Base-by-base conservation (phyloP, 2,329 filamentous ascomycete genomes). In the Clarireedia paspali region DNA sequence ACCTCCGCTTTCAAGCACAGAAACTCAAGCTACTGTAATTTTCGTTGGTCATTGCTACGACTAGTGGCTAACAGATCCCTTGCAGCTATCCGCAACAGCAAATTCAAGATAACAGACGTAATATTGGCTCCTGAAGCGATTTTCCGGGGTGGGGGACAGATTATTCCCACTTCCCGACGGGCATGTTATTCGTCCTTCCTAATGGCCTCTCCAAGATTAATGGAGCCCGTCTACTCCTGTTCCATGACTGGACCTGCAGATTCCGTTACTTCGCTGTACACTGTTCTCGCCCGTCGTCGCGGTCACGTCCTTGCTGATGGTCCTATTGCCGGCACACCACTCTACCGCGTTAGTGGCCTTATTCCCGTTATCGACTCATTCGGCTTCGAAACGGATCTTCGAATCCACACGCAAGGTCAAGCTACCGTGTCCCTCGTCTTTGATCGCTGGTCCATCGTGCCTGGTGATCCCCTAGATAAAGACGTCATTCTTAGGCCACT, bases 331-430 rank as follows among this genome's bases (percentile, higher is more conserved):
- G 94, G 94, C 24, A 97, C 94, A 9, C 94, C 92, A 4, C 80
- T 99, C 10, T 97, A 96, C 73, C 87, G 88, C 23, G 91, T 96
- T 53, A 88, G 86, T 66, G 94, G 94, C 3, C 78, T 97, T 50
- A 84, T 99, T 55, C 94, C 94, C 9, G 94, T 97, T 58, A 96
- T 99, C 68, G 94, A 99, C 75, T 91, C 86, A 30, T 99, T 99
- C 68, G 94, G 94, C 20, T 97, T 99, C 72, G 94, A 99, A 76
- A 97, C 94, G 14, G 94, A 99, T 74, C 78, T 99, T 57, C 81
- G 94, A 60, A 97, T 97, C 68, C 91, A 96, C 72, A 96, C 92
- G 0, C 89, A 96, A 75, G 92, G 94, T 52, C 87, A 91, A 70
- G 91, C 91, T 55, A 91, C 89, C 67, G 84, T 97, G 53, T 91